Evolutionary conservation across 2,329 filamentous ascomycete species (phyloP).

Genomic region (Cytospora piceae): DNA sequence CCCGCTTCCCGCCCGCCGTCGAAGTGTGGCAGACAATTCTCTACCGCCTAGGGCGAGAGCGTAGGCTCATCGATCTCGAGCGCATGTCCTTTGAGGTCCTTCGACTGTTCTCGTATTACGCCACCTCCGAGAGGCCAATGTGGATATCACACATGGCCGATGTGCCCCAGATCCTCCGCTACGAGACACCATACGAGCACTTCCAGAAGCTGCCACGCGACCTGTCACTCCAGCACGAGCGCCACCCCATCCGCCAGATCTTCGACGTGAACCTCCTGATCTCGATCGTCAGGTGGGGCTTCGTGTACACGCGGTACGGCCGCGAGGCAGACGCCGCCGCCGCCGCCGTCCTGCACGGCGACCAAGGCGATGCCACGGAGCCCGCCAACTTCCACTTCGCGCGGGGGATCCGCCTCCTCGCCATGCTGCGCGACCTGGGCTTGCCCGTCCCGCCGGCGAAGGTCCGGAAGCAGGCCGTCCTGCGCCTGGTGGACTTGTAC

Average conservation of each 20-base stretch:
- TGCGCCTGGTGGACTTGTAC: slow-evolving; percentile 42
- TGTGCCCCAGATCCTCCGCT: slow-evolving; percentile 41
- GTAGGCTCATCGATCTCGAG: slow-evolving; percentile 50
- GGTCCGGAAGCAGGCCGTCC: slow-evolving; percentile 37
- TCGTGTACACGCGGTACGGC: slow-evolving; percentile 43
- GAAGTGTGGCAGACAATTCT: slow-evolving; percentile 50
- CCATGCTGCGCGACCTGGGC: slow-evolving; percentile 40
- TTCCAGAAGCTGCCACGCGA: slow-evolving; percentile 46
- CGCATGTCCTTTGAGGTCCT: slow-evolving; percentile 49
- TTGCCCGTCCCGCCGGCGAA: slow-evolving; percentile 33
- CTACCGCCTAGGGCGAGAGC: slow-evolving; percentile 48
- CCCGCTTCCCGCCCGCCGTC: slow-evolving; percentile 46
- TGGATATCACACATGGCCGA: slow-evolving; percentile 51
- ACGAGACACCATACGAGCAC: slow-evolving; percentile 38
- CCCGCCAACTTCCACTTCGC: slow-evolving; percentile 37
- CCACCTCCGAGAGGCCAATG: slow-evolving; percentile 37
- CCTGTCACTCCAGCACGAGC: slow-evolving; percentile 44
- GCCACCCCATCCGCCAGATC: slow-evolving; percentile 53
- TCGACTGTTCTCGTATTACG: slow-evolving; percentile 41
- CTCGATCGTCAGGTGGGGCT: slow-evolving; percentile 50
- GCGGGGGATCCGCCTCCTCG: slow-evolving; percentile 41
- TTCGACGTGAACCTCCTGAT: slow-evolving; percentile 48
- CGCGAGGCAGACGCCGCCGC: slow-evolving; percentile 21
- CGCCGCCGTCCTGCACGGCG: slow-evolving; percentile 12
- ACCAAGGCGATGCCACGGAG: slow-evolving; percentile 1